These are phyloP conservation scores for Neurospora sp. DNA, from an alignment of 495 filamentous ascomycete species.

Conservation along the genomic window DNA sequence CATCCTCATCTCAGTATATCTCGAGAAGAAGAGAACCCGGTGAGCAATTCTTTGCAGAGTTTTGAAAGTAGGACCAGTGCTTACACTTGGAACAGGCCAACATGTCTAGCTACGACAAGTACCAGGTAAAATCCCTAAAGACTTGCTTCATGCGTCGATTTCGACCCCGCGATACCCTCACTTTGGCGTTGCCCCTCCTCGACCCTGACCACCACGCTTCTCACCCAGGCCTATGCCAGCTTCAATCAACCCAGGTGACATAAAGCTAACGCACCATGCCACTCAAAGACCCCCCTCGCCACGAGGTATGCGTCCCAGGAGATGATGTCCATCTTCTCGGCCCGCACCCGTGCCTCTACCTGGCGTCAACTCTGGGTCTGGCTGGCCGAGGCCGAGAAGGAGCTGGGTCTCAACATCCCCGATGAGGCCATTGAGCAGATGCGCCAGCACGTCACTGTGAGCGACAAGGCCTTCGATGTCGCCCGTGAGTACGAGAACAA, in stretches of 20 bases:
- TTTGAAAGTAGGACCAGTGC: neutral
- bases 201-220: neutral
- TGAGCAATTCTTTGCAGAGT: neutral
- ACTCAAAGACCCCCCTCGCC: constrained; percentile 52
- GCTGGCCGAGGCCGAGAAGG: constrained; percentile 74
- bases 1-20: neutral
- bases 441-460: constrained; percentile 57
- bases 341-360: constrained; percentile 57
- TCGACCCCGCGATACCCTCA: neutral
- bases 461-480: constrained; percentile 69
- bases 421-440: constrained; percentile 67
- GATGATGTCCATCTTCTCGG: constrained; percentile 58
- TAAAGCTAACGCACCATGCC: constrained; percentile 13
- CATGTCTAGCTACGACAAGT: constrained; percentile 59
- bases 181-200: neutral
- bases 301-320: constrained; percentile 58
- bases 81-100: constrained; percentile 6
- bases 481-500: constrained; percentile 63
- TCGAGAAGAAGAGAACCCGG: neutral
- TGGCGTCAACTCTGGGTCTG: constrained; percentile 78
- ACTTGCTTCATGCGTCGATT: neutral
- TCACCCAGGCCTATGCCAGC: neutral
- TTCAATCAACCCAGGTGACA: neutral
- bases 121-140: constrained; percentile 19
- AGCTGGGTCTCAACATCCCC: constrained; percentile 54